Conservation (phyloP, 2,329 filamentous ascomycete genomes). For the Ilyonectria mors-panacis region DNA sequence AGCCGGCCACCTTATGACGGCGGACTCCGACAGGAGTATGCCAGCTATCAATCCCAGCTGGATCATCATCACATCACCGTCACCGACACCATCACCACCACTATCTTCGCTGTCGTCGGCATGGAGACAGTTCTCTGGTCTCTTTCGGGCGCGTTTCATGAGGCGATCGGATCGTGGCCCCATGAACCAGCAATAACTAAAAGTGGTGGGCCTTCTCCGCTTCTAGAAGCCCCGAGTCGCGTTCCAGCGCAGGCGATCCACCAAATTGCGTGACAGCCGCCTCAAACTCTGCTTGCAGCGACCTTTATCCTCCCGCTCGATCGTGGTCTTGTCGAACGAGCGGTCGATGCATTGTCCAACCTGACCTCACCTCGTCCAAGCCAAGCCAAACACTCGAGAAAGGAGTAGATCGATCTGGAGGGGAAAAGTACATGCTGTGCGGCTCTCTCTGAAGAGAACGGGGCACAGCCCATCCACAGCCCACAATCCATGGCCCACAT, state of each 20-base stretch:
- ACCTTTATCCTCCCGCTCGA: not conserved
- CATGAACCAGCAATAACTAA: slow-evolving; percentile 6
- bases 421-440: not conserved
- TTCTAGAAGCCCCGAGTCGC: slow-evolving; percentile 27
- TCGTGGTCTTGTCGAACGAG: not conserved
- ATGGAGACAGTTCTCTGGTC: not conserved
- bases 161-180: not conserved
- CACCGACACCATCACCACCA: too few relatives aligned
- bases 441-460: not conserved
- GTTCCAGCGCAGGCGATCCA: slow-evolving; percentile 12
- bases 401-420: slow-evolving; percentile 3
- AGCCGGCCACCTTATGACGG: slow-evolving; percentile 14
- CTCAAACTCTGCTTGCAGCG: slow-evolving; percentile 3
- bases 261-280: slow-evolving; percentile 18
- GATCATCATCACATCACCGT: not conserved
- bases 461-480: not conserved
- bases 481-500: not conserved
- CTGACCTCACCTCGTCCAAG: not conserved
- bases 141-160: not conserved
- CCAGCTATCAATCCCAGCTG: not conserved
- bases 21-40: not conserved
- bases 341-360: slow-evolving; percentile 3
- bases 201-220: slow-evolving; percentile 14
- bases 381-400: not conserved
- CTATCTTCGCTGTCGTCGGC: not conserved